A percentile compares a stretch with the other conserved stretches of the same genome.
Evolutionary conservation across 305 asterid genomes (phyloP).

Genomic region (Fraxinus xanthoxyloides): DNA sequence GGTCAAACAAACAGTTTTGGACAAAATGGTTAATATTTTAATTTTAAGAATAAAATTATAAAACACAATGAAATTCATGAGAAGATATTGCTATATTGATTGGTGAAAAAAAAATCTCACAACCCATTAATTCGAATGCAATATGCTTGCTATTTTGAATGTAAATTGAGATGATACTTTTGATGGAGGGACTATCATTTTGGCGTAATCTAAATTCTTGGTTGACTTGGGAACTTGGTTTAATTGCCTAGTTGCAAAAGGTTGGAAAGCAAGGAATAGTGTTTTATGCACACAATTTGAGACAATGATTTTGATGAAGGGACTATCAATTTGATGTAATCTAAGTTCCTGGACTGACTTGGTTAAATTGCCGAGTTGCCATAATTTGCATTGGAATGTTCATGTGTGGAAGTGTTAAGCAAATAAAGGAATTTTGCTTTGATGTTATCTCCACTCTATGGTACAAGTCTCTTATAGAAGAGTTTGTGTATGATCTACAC

Average conservation of each 20-base stretch:
- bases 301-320: neutral
- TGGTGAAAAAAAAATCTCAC: neutral
- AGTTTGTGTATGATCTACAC: neutral
- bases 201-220: constrained; percentile 1
- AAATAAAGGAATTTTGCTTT: neutral
- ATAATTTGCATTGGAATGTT: neutral
- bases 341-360: neutral
- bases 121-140: neutral
- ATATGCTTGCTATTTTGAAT: neutral
- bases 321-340: neutral
- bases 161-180: constrained; percentile 15
- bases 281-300: neutral
- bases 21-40: neutral
- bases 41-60: neutral
- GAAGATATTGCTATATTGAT: neutral
- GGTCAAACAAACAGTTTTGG: neutral
- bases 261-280: neutral
- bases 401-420: neutral
- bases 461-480: neutral
- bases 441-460: neutral
- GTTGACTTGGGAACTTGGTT: constrained; percentile 2
- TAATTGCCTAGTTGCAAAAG: neutral
- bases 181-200: neutral
- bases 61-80: neutral
- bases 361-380: neutral